Evolutionary conservation across 108 stramenopile species (phyloP).

Genomic region (Cyclotella baltica): DNA sequence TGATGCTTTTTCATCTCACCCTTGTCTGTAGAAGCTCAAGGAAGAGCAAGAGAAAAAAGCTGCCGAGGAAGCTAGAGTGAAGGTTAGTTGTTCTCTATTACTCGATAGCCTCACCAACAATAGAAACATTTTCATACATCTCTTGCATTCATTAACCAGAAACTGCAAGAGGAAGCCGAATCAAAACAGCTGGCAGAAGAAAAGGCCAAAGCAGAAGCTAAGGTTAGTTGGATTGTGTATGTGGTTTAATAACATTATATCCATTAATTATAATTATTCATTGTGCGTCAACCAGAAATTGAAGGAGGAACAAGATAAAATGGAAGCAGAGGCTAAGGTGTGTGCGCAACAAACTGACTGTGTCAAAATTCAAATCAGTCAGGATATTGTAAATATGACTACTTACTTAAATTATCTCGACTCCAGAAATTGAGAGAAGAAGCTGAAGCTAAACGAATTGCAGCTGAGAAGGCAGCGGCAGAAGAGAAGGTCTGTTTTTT

Average conservation of each 20-base stretch:
- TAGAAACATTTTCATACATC: too few relatives aligned
- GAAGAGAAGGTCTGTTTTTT: slow-evolving; percentile 1
- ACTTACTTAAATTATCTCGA: too few relatives aligned
- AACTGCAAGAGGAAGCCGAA: neutral
- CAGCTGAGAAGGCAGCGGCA: slow-evolving; percentile 5
- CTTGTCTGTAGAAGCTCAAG: neutral
- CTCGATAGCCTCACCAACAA: neutral
- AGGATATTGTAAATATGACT: too few relatives aligned
- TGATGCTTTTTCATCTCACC: too few relatives aligned
- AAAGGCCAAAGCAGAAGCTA: neutral
- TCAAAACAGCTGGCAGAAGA: neutral
- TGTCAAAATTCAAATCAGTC: too few relatives aligned
- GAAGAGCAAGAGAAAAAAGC: slow-evolving; percentile 1
- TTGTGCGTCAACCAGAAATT: too few relatives aligned
- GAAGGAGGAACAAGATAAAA: neutral
- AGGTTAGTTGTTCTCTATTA: neutral
- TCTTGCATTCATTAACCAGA: too few relatives aligned
- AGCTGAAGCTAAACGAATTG: neutral
- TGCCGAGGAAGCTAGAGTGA: slow-evolving; percentile 1
- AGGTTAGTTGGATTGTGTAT: too few relatives aligned
- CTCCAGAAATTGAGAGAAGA: slow-evolving; percentile 8
- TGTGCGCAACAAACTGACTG: too few relatives aligned
- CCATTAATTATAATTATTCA: too few relatives aligned
- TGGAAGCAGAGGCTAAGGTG: neutral
- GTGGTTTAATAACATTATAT: too few relatives aligned